Percentiles rank a stretch among this genome's conserved stretches.
Conservation (phyloP, 2,329 filamentous ascomycete genomes). For the Fragosphaeria purpurea region DNA sequence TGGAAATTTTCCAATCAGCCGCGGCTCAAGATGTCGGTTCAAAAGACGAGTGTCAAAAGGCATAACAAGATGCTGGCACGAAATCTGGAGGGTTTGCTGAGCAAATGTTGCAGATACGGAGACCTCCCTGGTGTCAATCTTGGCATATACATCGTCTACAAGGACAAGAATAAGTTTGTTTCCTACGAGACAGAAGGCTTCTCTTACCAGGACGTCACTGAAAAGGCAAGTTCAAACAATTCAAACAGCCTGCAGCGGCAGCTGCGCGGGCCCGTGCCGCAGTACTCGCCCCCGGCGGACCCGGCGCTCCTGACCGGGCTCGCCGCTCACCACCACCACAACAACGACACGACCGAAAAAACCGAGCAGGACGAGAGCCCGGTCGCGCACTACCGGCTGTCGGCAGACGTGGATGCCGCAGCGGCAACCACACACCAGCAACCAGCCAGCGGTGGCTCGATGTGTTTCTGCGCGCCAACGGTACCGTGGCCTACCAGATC, state of each 20-base stretch:
- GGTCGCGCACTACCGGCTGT: constrained; percentile 24
- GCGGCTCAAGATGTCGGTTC: too few relatives aligned
- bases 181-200: too few relatives aligned
- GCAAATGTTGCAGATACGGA: too few relatives aligned
- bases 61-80: too few relatives aligned
- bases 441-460: constrained; percentile 32
- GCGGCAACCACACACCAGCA: constrained; percentile 19
- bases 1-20: too few relatives aligned
- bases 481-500: constrained; percentile 28
- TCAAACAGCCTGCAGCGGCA: constrained; percentile 42
- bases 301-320: constrained; percentile 10
- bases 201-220: too few relatives aligned
- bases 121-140: too few relatives aligned
- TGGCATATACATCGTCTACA: too few relatives aligned
- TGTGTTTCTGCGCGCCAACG: constrained; percentile 33
- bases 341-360: constrained; percentile 23
- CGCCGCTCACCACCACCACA: constrained; percentile 11
- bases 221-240: too few relatives aligned
- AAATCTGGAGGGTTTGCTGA: too few relatives aligned
- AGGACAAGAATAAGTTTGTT: too few relatives aligned
- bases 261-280: constrained; percentile 38
- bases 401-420: constrained; percentile 13
- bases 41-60: too few relatives aligned
- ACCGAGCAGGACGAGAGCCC: constrained; percentile 24
- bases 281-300: constrained; percentile 33